Conservation (phyloP, 371 early-diverging fungal species). For the Mucor circinelloides region DNA sequence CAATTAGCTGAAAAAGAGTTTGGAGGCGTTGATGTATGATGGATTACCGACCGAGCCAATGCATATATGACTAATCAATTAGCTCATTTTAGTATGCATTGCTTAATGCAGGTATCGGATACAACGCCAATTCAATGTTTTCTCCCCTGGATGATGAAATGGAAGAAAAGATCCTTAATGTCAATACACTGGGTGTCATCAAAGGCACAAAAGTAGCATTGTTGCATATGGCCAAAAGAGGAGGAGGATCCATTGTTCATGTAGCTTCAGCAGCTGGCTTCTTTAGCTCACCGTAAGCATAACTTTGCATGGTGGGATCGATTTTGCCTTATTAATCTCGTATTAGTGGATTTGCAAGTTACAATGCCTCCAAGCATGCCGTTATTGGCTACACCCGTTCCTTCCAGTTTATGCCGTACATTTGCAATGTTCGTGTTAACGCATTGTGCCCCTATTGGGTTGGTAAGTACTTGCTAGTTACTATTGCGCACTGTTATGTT, state of each 20-base stretch:
- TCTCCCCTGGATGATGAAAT: slow-evolving; percentile 25
- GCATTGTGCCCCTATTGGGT: slow-evolving; percentile 36
- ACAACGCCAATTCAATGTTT: slow-evolving; percentile 29
- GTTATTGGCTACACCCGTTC: slow-evolving; percentile 89
- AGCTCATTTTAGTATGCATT: slow-evolving; percentile 7
- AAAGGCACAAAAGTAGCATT: slow-evolving; percentile 50
- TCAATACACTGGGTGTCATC: slow-evolving; percentile 70
- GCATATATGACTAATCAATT: background rate
- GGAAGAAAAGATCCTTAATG: slow-evolving; percentile 55
- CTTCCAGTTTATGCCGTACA: slow-evolving; percentile 62
- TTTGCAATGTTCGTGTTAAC: slow-evolving; percentile 45
- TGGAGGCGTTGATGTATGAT: slow-evolving; percentile 61
- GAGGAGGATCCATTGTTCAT: slow-evolving; percentile 54
- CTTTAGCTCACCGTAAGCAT: slow-evolving; percentile 12
- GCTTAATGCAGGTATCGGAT: slow-evolving; percentile 64
- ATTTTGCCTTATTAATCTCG: background rate
- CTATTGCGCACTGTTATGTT: too few species aligned
- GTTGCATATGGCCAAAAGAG: slow-evolving; percentile 39
- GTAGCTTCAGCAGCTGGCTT: slow-evolving; percentile 40
- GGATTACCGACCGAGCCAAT: background rate
- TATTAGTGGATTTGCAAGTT: slow-evolving; percentile 30
- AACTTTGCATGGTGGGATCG: background rate
- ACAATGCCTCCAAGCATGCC: slow-evolving; percentile 91
- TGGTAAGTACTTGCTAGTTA: slow-evolving; percentile 18
- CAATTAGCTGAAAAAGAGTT: slow-evolving; percentile 51